Evolutionary conservation across 192 early-diverging fungal genomes (phyloP), one percentile per base, ranked within the genome.

Genomic region (Chytriomyces confervae): DNA sequence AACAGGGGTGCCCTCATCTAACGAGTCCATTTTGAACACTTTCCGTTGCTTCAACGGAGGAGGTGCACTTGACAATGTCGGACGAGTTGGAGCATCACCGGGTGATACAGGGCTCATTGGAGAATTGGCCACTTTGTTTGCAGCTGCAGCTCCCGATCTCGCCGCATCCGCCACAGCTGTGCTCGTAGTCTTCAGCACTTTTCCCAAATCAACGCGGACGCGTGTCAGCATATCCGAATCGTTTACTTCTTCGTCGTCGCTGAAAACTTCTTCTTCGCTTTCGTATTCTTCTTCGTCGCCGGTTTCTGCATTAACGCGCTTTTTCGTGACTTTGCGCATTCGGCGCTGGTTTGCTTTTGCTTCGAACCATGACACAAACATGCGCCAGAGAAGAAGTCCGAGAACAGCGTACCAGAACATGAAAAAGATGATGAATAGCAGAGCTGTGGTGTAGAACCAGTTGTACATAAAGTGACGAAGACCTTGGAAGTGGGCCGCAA

Each of bases 401-500:
- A 84, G 13, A 18, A 84, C 18, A 7, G 81, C 61, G 73, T 90
- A 88, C 86, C 88, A 91, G 11, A 84, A 76, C 61, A 91, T 81
- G 43, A 89, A 86, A 13, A 79, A 49, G 4, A 83, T 61, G 8
- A 92, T 78, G 77, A 93, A 93, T 16, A 89, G 67, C 7, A 83
- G 57, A 1, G 84, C 90, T 1, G 90, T 91, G 9, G 90, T 88
- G 45, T 85, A 11, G 66, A 86, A 79, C 90, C 91, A 93, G 77
- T 93, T 88, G 82, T 90, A 90, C 92, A 93, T 92, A 81, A 89
- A 91, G 82, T 89, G 91, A 24, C 90, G 81, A 4, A 92, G 81
- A 6, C 91, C 91, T 45, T 89, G 85, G 79, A 91, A 93, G 79
- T 89, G 85, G 3, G 89, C 89, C 4, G 86, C 81, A 48, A 91